A percentile compares a stretch with the other conserved stretches of the same genome.
These are phyloP conservation scores for Neopestalotiopsis rosae DNA, from an alignment of 2,329 filamentous ascomycete genomes.

Conservation along the genomic window DNA sequence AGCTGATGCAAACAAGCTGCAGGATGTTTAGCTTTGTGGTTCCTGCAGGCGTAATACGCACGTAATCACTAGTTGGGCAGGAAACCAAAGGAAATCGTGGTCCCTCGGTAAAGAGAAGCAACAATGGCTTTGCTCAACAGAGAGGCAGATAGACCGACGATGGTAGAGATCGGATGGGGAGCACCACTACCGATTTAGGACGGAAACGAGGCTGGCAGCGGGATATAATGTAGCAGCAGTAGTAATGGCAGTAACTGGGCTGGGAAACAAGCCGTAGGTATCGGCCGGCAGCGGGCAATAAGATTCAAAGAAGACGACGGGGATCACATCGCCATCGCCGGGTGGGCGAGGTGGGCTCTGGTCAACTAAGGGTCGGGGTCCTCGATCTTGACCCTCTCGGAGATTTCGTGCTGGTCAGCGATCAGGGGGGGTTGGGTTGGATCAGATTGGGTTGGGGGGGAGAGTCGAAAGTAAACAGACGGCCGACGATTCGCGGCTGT, in stretches of 20 bases:
- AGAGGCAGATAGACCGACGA: background rate
- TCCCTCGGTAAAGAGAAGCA: background rate
- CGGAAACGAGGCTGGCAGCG: background rate
- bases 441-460: background rate
- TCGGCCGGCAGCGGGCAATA: background rate
- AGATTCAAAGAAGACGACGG: constrained; percentile 9
- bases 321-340: constrained; percentile 6
- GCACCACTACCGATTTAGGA: background rate
- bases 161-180: background rate
- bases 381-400: constrained; percentile 7
- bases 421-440: background rate
- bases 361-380: background rate
- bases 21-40: constrained; percentile 2
- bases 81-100: background rate
- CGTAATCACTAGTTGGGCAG: background rate
- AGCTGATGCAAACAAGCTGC: constrained; percentile 4
- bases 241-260: constrained; percentile 1
- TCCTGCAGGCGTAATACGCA: background rate
- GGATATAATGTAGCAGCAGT: background rate
- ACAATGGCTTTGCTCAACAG: background rate
- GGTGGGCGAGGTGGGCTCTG: constrained; percentile 3
- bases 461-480: constrained; percentile 2
- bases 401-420: constrained; percentile 9
- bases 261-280: background rate
- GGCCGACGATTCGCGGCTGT: background rate